These are phyloP conservation scores for Podaxis mareebaensis DNA, from an alignment of 768 basidiomycete genomes.

Conservation along the genomic window DNA sequence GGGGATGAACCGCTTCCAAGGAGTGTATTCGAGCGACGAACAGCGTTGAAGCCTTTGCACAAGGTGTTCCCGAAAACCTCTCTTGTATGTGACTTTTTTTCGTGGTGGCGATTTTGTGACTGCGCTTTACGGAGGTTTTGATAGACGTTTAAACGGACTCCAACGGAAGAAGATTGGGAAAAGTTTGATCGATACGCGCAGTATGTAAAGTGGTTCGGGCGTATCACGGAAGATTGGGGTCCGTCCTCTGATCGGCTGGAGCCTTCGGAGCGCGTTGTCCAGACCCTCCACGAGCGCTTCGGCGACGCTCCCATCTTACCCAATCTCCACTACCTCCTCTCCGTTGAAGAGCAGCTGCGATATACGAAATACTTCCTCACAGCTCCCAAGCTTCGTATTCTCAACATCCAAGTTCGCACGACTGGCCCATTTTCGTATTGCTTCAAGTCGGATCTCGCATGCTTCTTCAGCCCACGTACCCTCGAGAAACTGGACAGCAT, in stretches of 20 bases:
- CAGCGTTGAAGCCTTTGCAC: neutral
- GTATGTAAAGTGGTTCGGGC: slow-evolving; percentile 2
- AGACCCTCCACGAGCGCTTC: neutral
- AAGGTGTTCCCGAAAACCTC: neutral
- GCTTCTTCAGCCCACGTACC: neutral
- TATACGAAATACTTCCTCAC: slow-evolving; percentile 4
- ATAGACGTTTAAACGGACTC: neutral
- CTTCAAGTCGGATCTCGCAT: neutral
- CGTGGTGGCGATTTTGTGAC: too few relatives aligned
- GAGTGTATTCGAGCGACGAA: neutral
- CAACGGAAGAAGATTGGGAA: slow-evolving; percentile 1
- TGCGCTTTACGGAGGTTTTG: neutral
- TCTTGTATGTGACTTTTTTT: neutral
- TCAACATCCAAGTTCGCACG: neutral
- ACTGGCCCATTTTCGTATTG: neutral
- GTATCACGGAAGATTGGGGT: slow-evolving; percentile 3
- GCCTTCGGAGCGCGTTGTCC: neutral
- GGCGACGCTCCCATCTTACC: neutral
- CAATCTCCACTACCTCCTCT: neutral
- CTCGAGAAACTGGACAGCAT: neutral
- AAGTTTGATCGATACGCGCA: neutral
- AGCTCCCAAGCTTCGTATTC: neutral
- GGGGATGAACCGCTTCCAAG: neutral
- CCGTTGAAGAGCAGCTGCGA: slow-evolving; percentile 2
- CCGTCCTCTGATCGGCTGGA: neutral